Evolutionary conservation across 192 early-diverging fungal genomes (phyloP).

Genomic region (Podila horticola): DNA sequence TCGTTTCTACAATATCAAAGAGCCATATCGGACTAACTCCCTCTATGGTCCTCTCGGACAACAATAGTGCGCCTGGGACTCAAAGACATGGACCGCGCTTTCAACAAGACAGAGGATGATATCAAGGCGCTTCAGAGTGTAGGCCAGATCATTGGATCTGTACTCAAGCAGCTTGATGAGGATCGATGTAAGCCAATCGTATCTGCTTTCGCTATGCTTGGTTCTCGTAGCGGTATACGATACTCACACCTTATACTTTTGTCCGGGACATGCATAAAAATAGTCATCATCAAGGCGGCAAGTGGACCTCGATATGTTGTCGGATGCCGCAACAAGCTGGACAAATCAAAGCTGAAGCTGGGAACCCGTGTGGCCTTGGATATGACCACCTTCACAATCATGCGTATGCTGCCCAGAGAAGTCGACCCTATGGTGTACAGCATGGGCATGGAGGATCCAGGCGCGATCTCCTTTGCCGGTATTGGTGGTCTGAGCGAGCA

Average conservation of each 20-base stretch:
- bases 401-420: conserved; percentile 97
- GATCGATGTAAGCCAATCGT: conserved; percentile 80
- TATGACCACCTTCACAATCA: conserved; percentile 99
- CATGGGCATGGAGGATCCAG: conserved; percentile 98
- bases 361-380: conserved; percentile 98
- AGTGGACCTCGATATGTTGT: conserved; percentile 98
- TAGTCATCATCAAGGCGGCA: conserved; percentile 97
- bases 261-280: background rate
- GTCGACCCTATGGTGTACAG: conserved; percentile 99
- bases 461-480: conserved; percentile 93
- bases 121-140: conserved; percentile 98
- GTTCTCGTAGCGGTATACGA: too few species aligned
- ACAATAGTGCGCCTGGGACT: conserved; percentile 84
- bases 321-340: conserved; percentile 93
- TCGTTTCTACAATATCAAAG: conserved; percentile 10
- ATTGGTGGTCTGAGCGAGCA: conserved; percentile 97
- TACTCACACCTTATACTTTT: background rate
- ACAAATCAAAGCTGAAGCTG: conserved; percentile 95
- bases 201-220: too few species aligned
- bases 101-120: conserved; percentile 96
- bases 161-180: conserved; percentile 96
- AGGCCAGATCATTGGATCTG: conserved; percentile 99
- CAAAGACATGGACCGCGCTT: conserved; percentile 88
- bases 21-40: background rate
- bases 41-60: conserved; percentile 9